Evolutionary conservation across 2,329 filamentous ascomycete species (phyloP), one percentile per base, ranked within the genome.

Genomic region (Torrubiella hemipterigena): DNA sequence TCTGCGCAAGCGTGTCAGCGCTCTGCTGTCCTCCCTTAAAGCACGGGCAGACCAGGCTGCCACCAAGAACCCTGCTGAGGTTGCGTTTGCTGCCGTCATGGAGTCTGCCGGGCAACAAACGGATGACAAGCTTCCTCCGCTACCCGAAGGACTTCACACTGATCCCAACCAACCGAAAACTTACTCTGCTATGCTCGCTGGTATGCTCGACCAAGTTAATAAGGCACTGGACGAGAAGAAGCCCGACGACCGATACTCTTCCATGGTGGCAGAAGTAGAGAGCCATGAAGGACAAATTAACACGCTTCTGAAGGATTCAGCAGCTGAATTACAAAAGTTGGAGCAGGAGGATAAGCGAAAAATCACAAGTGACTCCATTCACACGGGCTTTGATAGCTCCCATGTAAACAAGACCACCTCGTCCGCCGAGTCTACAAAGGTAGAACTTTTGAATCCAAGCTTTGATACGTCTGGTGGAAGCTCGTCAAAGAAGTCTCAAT

Each of bases 161-260:
- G 68, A 84, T 33, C 76, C 80, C 44, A 73, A 81, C 52, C 76
- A 69, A 48, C 74, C 83, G 45, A 84, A 83, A 1, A 81, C 78
- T 11, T 98, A 94, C 51, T 91, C 85, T 23, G 85, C 93, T 64
- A 98, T 98, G 91, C 87, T 98, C 81, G 83, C 83, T n/a, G 76
- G 79, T n/a, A 58, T 98, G 46, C 71, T 96, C 14, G 91, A 98
- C 48, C 82, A 93, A 56, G 86, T 96, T 25, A 95, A 94, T 47
- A 68, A 73, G 56, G 76, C 83, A 30, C 66, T 94, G 21, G 82
- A 87, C 34, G 81, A 86, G 50, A 81, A 81, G 55, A 75, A 79
- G 38, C 67, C 71, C 1, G 66, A 71, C 14, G 72, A 78, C 43
- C 63, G 82, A 30, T 86, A 82, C 50, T 65, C 71, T 29, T 78